Evolutionary conservation across 805 yeast genomes (phyloP), one percentile per base, ranked within the genome.

Genomic region (Yarrowia keelungensis): DNA sequence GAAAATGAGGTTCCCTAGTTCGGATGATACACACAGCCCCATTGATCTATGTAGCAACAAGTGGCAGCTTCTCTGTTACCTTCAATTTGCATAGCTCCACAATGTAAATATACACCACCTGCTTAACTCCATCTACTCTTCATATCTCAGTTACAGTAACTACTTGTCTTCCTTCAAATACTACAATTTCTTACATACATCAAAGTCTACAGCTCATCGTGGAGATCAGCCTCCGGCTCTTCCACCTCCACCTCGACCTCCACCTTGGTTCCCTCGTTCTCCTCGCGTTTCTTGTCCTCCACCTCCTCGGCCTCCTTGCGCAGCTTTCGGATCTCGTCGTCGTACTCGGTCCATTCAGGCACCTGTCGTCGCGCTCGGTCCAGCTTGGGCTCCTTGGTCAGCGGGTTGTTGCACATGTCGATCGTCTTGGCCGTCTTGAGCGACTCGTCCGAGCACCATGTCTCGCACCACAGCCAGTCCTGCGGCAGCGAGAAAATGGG

Each of bases 381-480:
- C 26, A 90, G 78, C 74, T 91, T 91, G 22, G 89, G 88, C 74
- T 91, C 97, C 72, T 88, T 88, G 0, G 95, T 89, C 69, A 89
- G 76, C 1, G 97, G 97, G 73, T 92, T 91, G 76, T 89, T 89
- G 78, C 97, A 91, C 70, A 91, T 79, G 74, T 91, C 97, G 71
- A 91, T 89, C 11, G 93, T 89, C 75, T 87, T 89, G 2, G 97
- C 97, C 0, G 79, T 79, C 67, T 76, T 76, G 69, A 89, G 78
- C 42, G 85, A 79, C 62, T 83, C 89, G 71, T 87, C 90, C 39
- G 87, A 82, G 76, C 97, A 90, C 97, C 97, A 91, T 0, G 97
- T 91, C 75, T 91, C 97, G 78, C 97, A 92, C 97, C 97, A 92
- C 46, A 91, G 79, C 96, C 97, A 91, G 54, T 90, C 93, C 72